Evolutionary conservation across 129 eudicot species (phyloP), one percentile per base, ranked within the genome.

Genomic region (Glebionis coronaria): DNA sequence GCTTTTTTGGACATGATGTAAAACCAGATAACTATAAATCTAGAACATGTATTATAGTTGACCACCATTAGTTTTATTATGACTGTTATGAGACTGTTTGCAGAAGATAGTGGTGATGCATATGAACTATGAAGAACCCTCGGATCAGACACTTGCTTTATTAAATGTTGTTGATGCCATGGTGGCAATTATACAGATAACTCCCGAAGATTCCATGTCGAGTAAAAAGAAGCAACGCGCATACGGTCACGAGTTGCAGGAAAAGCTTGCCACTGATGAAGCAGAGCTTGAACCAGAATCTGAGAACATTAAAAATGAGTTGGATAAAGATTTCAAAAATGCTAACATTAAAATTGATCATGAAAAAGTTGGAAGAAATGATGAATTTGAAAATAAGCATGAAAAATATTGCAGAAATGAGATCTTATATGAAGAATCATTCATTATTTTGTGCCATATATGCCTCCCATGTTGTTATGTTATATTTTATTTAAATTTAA

Each of bases 191-290:
- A 86, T 89, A 63, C 90, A 84, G 72, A 54, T 57, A 60, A 73
- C 85, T 50, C 63, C 79, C 12, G 79, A 45, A 49, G 88, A 90
- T 70, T 67, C 73, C 35, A 77, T 70, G 68, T 57, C 74, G 53
- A 81, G 76, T 68, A 81, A 68, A 83, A 93, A 84, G 67, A 89
- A 84, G 81, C 95, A 79, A 76, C 88, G 83, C 20, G 90, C 84
- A 60, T 94, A 94, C 64, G 88, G 75, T 61, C 78, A 80, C 61
- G 93, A 86, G 53, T 82, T 83, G 58, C 83, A 86, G n/a, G 90
- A 84, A 65, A 94, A 84, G 63, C 80, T 67, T 73, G 76, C 90
- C 23, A 77, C 61, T 68, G 54, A 80, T 42, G 84, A 79, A 35
- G 20, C 85, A 23, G 66, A 65, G 15, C 61, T 87, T 75, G 86